Evolutionary conservation across 805 yeast genomes (phyloP), one percentile per base, ranked within the genome.

Genomic region (Teunomyces lycoperdinae): DNA sequence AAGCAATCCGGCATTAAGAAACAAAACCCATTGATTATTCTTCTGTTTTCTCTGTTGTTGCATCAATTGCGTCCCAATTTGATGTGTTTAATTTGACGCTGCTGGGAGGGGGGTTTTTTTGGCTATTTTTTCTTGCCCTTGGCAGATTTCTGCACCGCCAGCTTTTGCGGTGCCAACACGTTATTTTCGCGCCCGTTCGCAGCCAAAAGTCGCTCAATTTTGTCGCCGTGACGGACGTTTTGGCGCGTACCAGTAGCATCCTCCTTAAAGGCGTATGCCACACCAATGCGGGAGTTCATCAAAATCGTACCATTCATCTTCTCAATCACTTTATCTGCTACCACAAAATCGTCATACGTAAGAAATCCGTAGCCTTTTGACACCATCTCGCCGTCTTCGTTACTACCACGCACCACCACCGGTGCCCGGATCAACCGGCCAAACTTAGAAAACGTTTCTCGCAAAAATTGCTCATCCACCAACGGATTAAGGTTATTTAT

Each of bases 231-330:
- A 42, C 78, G 74, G 14, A 58, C 56, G 46, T 58, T 80, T 80
- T 49, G 77, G 60, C 77, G 74, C 1, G 61, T 55, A 5, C 62
- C 59, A 8, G 51, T 43, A 14, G 73, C 77, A 45, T 72, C 80
- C 47, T 79, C 81, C 64, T 87, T 89, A 58, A 74, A 81, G 0
- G 96, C 94, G 61, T 89, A 90, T 29, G 79, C 78, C 2, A 91
- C 71, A 1, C 66, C 63, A 5, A 89, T 71, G 27, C 78, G 78
- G 50, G 73, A 73, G 62, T 88, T 89, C 81, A 87, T 80, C 11
- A 94, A 68, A 48, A 79, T 72, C 47, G 81, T 83, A 1, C 85
- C 84, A 54, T 87, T 74, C 83, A 92, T 77, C 45, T 78, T 78
- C 27, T 72, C 77, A 5, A 90, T 72, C 0, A 94, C 97, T 20